Base-by-base conservation (phyloP, 2,329 filamentous ascomycete species). In the Apiospora koreana region DNA sequence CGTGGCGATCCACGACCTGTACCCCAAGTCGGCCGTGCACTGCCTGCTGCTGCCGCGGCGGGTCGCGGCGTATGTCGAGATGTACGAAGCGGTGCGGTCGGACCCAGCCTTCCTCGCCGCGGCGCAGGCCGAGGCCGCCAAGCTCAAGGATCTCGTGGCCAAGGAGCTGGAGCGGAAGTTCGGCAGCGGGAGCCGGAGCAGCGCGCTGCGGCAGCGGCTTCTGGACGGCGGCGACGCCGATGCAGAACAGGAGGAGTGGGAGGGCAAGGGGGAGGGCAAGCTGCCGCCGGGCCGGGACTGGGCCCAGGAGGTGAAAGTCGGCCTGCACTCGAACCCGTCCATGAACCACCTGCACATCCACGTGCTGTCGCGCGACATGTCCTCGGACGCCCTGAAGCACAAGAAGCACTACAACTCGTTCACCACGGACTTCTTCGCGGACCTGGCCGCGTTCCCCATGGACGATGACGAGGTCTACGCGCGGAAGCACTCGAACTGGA, bases 261-360 rank as follows among this genome's bases (percentile, higher is more conserved):
- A 46, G 21, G 43, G 43, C 18, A 58, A 58, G 50, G 35, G 3
- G 50, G 25, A 50, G 14, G 28, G 28, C n/a, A 23, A 42, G 62
- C 82, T 95, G 10, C 94, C 94, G 0, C 73, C 78, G 0, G 95
- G 94, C 0, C 87, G 95, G 31, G 91, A 98, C 81, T 98, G 94
- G 93, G 81, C 84, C 50, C 83, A 84, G 16, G 94, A 96, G 35
- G 86, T 98, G 66, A 87, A 89, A 67, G 87, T 91, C 25, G 96
- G 96, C 18, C 88, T 97, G 9, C 96, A 99, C 82, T 92, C 94
- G 3, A 89, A 92, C 74, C 96, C 96, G 3, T 95, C 92, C 69
- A 98, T 99, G 96, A 91, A 89, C 73, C 94, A 98, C 79, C 79
- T 98, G 69, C 96, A 99, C 81, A 86, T 98, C 4, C 96, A 99